Evolutionary conservation across 768 basidiomycete genomes (phyloP), one percentile per base, ranked within the genome.

Genomic region (Suillus subluteus): DNA sequence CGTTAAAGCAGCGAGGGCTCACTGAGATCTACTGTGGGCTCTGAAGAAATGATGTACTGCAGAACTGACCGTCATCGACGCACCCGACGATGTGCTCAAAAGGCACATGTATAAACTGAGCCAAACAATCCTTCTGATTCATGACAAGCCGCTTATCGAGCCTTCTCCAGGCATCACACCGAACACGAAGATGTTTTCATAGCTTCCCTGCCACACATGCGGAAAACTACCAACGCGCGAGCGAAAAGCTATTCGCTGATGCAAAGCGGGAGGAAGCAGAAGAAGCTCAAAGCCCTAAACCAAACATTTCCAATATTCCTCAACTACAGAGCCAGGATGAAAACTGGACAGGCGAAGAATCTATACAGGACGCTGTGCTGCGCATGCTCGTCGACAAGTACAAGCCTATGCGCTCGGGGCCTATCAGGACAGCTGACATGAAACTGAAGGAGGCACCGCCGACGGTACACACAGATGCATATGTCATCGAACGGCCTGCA

Each of bases 311-410:
- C 62, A 67, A 73, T 35, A 69, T 76, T 63, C 71, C 68, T 62
- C 77, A 68, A 38, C 69, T 81, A 59, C 81, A 84, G 69, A 79
- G 77, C 58, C 81, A 85, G 70, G 79, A 89, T 41, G 81, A 85
- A 65, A 89, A 93, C 73, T 94, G 92, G 94, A 86, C 85, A 2
- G 92, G 92, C 0, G 91, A 95, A 13, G 94, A 95, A 75, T 81
- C 83, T 8, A 81, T 86, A 1, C 80, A 87, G 63, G 88, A 92
- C 77, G 84, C 88, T 0, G 88, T 95, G 1, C 80, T 94, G 21
- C 85, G 93, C 26, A 95, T 96, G 92, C 83, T 95, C 6, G 83
- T 94, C 41, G 94, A 95, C 80, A 91, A 92, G 74, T 89, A 95
- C 80, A 94, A 91, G 76, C 92, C 94, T 1, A 77, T 94, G 41